Base-by-base conservation (phyloP, 768 basidiomycete species). In the Russula sp. region DNA sequence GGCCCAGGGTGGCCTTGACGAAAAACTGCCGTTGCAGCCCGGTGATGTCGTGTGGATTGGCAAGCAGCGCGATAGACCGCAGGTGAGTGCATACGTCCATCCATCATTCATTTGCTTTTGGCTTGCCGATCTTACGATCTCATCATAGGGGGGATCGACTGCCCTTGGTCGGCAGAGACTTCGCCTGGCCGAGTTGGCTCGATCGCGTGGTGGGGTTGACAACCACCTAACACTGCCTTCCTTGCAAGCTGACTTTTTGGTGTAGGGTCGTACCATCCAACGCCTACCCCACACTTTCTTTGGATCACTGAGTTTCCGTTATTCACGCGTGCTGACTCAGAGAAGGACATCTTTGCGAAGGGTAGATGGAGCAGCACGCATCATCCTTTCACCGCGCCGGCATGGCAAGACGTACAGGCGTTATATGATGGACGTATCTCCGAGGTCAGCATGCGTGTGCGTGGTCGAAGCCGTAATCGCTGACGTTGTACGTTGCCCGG, bases 221-320 rank as follows among this genome's bases (percentile, higher is more conserved):
- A 63, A 58, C 45, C 46, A 39, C 36, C 64, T 59, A 52, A 48
- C 7, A 35, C 51, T 54, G 38, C 25, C 46, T 54, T 46, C 55
- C 22, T 13, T 13, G 7, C 10, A 29, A 58, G 48, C 41, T 43
- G 39, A 46, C 32, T 38, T 46, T 41, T 38, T 41, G 58, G 58
- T 56, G 67, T 87, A 88, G 85, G 55, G 79, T 83, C 52, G 78
- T 86, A 66, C 60, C 72, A 71, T 16, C 77, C 86, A 11, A 74
- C 85, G 3, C 57, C 77, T 34, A 73, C 74, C 29, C 91, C 91
- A 51, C 87, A 91, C 72, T 95, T 98, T 74, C 78, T 95, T 20
- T 98, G 95, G 95, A 83, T 98, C 56, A 96, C 93, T 5, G 93
- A 96, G 72, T 97, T 97, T 72, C 95, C 95, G 14, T 79, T 98